Evolutionary conservation across 2,329 filamentous ascomycete species (phyloP).

Genomic region (Colletotrichum sp.): DNA sequence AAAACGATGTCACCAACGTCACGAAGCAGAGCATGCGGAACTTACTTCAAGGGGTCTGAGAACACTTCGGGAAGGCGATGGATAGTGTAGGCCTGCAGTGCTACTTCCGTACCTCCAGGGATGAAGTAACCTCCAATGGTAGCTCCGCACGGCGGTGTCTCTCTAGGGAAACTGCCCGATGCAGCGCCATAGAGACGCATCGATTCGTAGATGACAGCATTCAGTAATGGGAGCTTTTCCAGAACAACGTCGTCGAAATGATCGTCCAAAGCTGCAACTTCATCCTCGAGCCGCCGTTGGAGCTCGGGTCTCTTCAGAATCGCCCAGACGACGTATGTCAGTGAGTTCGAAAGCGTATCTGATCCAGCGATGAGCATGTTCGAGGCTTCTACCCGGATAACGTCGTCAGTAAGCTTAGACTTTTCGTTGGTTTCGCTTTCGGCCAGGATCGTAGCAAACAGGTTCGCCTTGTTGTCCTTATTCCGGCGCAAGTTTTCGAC

Average conservation of each 20-base stretch:
- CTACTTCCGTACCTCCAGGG: constrained; percentile 42
- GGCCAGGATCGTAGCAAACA: neutral
- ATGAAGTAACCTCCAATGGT: constrained; percentile 42
- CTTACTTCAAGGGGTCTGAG: constrained; percentile 37
- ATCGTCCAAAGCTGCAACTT: constrained; percentile 28
- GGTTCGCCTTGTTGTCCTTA: neutral
- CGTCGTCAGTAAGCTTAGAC: constrained; percentile 20
- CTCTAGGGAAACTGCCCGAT: constrained; percentile 42
- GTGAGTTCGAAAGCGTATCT: constrained; percentile 54
- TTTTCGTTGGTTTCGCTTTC: neutral
- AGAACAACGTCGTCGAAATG: constrained; percentile 35
- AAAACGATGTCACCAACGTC: neutral
- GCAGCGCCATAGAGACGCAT: constrained; percentile 48
- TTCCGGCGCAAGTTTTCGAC: neutral
- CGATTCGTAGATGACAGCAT: constrained; percentile 48
- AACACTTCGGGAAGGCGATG: constrained; percentile 49
- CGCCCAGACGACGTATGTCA: constrained; percentile 53
- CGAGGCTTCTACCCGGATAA: constrained; percentile 44
- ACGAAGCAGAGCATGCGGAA: no score
- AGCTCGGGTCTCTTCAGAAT: constrained; percentile 36
- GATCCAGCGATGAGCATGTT: constrained; percentile 55
- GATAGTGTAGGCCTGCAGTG: constrained; percentile 49
- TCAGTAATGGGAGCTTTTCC: constrained; percentile 42
- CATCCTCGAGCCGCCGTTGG: constrained; percentile 34
- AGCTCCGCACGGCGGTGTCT: constrained; percentile 43